phyloP scores from a whole-genome alignment of 2,329 filamentous ascomycete genomes.

The Onygenales sp. region DNA sequence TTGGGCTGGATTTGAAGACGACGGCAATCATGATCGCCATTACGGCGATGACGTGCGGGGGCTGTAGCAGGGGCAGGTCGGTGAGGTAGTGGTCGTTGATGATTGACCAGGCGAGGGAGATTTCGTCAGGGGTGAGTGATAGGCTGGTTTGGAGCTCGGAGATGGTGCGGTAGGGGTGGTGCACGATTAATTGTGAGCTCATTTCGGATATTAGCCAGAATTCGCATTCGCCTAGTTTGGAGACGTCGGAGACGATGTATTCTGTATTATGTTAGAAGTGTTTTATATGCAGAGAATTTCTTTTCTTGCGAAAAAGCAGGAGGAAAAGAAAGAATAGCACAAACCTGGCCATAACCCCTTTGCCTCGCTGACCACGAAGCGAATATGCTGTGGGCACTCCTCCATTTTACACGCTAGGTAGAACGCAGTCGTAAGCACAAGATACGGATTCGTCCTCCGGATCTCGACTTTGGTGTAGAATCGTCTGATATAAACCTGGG shows the following conservation, averaged over 20 bases:
- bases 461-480: conserved; percentile 91
- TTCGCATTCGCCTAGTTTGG: conserved; percentile 85
- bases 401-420: conserved; percentile 98
- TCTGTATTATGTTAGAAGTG: conserved; percentile 36
- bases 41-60: conserved; percentile 81
- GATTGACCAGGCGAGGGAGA: conserved; percentile 66
- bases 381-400: conserved; percentile 91
- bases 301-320: neutral
- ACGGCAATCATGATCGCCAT: conserved; percentile 76
- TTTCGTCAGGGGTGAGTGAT: conserved; percentile 66
- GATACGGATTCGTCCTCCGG: conserved; percentile 83
- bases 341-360: conserved; percentile 70
- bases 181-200: conserved; percentile 78
- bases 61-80: conserved; percentile 74
- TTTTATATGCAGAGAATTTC: neutral
- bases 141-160: conserved; percentile 61
- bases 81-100: conserved; percentile 92
- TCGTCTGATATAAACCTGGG: conserved; percentile 86
- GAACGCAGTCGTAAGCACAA: conserved; percentile 83
- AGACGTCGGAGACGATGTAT: conserved; percentile 63
- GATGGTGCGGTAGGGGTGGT: conserved; percentile 82
- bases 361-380: conserved; percentile 78
- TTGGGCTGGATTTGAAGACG: conserved; percentile 44
- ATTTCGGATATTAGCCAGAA: conserved; percentile 88
- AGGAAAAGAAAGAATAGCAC: conserved; percentile 9